Conservation (phyloP, 2,329 filamentous ascomycete species). For the Hymenoscyphus fraxineus region DNA sequence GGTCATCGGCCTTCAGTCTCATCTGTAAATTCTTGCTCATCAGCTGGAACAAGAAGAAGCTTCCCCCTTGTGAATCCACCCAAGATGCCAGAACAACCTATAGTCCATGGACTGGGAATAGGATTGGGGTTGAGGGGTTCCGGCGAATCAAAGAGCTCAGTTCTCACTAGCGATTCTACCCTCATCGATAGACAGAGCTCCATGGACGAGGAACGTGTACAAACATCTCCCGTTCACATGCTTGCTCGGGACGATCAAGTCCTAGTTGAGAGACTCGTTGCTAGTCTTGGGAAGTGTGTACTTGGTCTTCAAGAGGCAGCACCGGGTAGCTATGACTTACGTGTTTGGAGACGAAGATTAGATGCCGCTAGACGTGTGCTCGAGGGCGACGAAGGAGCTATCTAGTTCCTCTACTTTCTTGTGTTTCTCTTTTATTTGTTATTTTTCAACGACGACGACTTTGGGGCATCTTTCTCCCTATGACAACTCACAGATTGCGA, state of each 20-base stretch:
- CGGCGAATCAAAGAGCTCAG: constrained; percentile 16
- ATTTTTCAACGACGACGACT: neutral
- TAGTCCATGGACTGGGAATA: neutral
- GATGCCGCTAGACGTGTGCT: constrained; percentile 71
- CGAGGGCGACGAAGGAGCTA: constrained; percentile 58
- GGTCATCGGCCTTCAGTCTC: constrained; percentile 54
- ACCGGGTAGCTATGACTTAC: constrained; percentile 52
- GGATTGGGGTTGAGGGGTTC: constrained; percentile 11
- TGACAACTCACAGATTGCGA: neutral
- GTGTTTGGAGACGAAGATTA: constrained; percentile 65
- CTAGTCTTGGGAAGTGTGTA: constrained; percentile 57
- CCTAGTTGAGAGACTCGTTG: constrained; percentile 57
- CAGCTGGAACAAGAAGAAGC: constrained; percentile 54
- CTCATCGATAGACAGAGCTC: constrained; percentile 18
- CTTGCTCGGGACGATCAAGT: constrained; percentile 51
- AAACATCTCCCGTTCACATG: constrained; percentile 33
- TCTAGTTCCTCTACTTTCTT: neutral
- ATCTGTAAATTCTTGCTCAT: constrained; percentile 42
- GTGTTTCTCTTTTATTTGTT: neutral
- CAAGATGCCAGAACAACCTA: constrained; percentile 31
- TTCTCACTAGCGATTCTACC: constrained; percentile 21
- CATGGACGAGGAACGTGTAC: constrained; percentile 14
- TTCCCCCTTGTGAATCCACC: constrained; percentile 57
- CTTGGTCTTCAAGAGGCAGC: constrained; percentile 54
- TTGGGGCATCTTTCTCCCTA: neutral